Base-by-base conservation (phyloP, 306 rosid genomes). In the Castanea sativa region DNA sequence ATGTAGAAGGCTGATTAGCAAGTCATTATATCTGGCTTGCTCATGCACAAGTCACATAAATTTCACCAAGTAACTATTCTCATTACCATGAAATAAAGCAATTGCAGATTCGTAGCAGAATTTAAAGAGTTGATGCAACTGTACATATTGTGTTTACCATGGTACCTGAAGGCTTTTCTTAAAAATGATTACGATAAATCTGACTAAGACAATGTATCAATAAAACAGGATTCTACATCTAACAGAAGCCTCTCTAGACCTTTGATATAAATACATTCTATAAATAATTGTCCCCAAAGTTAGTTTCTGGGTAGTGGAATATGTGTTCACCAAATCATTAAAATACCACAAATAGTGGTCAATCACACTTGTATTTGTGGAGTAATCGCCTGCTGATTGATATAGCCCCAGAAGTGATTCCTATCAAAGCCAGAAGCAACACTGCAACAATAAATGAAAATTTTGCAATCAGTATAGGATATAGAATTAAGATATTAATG, bases 351-450 rank as follows among this genome's bases (percentile, higher is more conserved):
- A 49, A 41, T 32, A 6, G 16, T 25, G 12, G 43, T 84, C 71
- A 84, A 29, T 86, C 86, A 65, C 52, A 76, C 83, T 86, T 83
- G 64, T 75, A 69, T 69, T 86, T 86, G n/a, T 30, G 77, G 49
- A 55, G 56, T 32, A 83, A 76, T 38, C 75, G 63, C 61, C 89
- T 76, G 70, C 78, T 80, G 4, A 75, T 61, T 52, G 67, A 74
- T 60, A 69, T 27, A 67, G 73, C 63, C 23, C 53, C 81, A 81
- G 43, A 86, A 43, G 59, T 52, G 38, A 35, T n/a, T 6, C 81
- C 89, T 30, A 61, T 5, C 72, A 80, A 55, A 80, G 57, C 21
- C 32, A 83, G 30, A 51, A 86, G 33, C 61, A 74, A 67, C 55
- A 69, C 89, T 86, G 89, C 86, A 86, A 79, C 21, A 79, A 45